Conservation (phyloP, 2,329 filamentous ascomycete genomes). For the Scedosporium boydii region DNA sequence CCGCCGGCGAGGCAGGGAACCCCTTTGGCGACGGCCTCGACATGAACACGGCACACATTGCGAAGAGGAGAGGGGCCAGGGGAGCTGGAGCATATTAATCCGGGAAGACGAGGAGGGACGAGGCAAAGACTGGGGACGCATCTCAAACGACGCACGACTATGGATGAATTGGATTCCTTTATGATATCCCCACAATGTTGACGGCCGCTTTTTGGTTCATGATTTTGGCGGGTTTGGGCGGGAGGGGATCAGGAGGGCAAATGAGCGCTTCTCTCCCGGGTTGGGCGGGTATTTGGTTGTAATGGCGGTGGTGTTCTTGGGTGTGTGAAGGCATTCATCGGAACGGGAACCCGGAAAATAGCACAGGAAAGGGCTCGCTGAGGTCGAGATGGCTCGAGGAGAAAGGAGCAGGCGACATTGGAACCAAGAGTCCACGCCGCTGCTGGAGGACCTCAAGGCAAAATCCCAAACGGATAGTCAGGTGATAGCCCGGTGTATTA, state of each 20-base stretch:
- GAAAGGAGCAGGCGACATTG: not conserved
- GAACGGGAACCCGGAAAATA: not conserved
- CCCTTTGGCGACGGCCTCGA: too few relatives aligned
- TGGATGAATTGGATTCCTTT: not conserved
- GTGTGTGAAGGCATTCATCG: constrained; percentile 14
- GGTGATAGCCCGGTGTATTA: not conserved
- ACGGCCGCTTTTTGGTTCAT: constrained; percentile 7
- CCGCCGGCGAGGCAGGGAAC: too few relatives aligned
- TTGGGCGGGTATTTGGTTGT: not conserved
- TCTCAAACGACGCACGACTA: constrained; percentile 4
- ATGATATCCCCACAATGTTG: constrained; percentile 7
- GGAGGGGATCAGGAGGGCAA: not conserved
- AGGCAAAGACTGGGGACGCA: not conserved
- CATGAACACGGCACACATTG: too few relatives aligned
- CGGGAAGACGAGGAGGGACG: not conserved
- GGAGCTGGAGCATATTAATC: not conserved
- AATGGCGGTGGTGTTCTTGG: constrained; percentile 8
- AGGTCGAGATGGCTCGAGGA: not conserved
- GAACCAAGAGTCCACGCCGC: too few relatives aligned
- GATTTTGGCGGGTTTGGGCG: constrained; percentile 1
- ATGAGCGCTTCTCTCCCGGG: too few relatives aligned
- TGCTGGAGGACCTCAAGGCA: not conserved
- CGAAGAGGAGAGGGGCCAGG: not conserved
- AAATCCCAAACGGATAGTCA: not conserved
- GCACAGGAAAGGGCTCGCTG: not conserved